phyloP scores from a whole-genome alignment of 176 grass and related monocot species.

The Eragrostis nindensis region DNA sequence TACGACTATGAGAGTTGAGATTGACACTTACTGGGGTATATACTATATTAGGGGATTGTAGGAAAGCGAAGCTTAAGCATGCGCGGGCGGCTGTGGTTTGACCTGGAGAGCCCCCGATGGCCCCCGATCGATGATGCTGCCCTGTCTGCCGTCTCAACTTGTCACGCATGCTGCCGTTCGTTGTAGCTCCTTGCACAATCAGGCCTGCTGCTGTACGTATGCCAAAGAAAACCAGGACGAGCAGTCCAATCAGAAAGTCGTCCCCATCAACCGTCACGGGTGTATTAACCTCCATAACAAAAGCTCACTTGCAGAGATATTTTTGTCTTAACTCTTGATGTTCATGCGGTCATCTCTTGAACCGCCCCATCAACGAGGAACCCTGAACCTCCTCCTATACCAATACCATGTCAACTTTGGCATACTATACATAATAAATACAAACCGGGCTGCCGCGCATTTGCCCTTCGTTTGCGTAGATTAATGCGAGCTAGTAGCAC shows the following conservation, averaged over 20 bases:
- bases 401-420: conserved; percentile 16
- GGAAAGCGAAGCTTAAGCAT: neutral
- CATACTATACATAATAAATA: neutral
- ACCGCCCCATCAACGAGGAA: neutral
- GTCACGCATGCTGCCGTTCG: neutral
- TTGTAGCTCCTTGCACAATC: neutral
- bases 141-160: neutral
- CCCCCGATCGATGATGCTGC: neutral
- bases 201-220: neutral
- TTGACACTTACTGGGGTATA: neutral
- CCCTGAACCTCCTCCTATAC: neutral
- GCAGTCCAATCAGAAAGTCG: neutral
- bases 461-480: neutral
- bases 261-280: neutral
- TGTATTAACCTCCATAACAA: neutral
- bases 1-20: neutral
- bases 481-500: neutral
- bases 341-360: neutral
- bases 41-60: neutral
- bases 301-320: neutral
- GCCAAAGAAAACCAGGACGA: too few species aligned
- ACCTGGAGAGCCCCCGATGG: neutral
- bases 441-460: neutral
- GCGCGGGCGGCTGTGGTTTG: neutral
- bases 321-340: neutral